Percentiles rank a stretch among this genome's conserved stretches.
Evolutionary conservation across 2,329 filamentous ascomycete genomes (phyloP).

Genomic region (Rachicladosporium sp.): DNA sequence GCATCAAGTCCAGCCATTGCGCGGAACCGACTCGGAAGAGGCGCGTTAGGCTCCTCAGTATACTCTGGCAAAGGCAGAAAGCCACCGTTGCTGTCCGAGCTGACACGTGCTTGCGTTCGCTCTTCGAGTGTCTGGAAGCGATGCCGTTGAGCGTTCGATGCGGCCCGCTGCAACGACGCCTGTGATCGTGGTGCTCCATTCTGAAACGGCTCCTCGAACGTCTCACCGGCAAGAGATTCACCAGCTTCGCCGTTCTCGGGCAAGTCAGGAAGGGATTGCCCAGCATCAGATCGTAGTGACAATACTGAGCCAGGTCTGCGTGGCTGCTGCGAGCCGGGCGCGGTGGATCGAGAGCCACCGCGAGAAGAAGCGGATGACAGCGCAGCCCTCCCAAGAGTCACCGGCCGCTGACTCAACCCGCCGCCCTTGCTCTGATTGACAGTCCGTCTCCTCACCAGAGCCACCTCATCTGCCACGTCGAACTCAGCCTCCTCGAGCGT

Average conservation of each 20-base stretch:
- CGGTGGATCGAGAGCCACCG: neutral
- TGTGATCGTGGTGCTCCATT: slow-evolving; percentile 23
- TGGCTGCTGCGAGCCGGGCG: neutral
- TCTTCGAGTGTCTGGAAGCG: slow-evolving; percentile 51
- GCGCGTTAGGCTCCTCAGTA: slow-evolving; percentile 42
- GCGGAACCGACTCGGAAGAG: slow-evolving; percentile 23
- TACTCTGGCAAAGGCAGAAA: slow-evolving; percentile 75
- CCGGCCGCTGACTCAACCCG: slow-evolving; percentile 20
- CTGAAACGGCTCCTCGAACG: slow-evolving; percentile 23
- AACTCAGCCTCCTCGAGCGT: slow-evolving; percentile 22
- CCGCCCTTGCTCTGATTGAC: slow-evolving; percentile 22
- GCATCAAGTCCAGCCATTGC: slow-evolving; percentile 24
- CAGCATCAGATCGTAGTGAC: slow-evolving; percentile 17
- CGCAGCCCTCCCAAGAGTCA: slow-evolving; percentile 22
- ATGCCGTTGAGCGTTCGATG: slow-evolving; percentile 56
- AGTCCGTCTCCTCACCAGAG: slow-evolving; percentile 23
- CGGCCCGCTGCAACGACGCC: slow-evolving; percentile 22
- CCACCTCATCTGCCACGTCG: slow-evolving; percentile 23
- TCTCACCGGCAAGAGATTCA: slow-evolving; percentile 8
- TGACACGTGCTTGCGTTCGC: slow-evolving; percentile 30
- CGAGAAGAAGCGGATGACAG: slow-evolving; percentile 13
- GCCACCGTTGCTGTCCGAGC: slow-evolving; percentile 60
- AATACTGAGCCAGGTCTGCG: slow-evolving; percentile 10
- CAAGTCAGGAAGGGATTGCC: slow-evolving; percentile 20
- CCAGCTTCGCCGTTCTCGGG: slow-evolving; percentile 17